These are phyloP conservation scores for Colletotrichum sp. DNA, from an alignment of 2,329 filamentous ascomycete genomes.

Conservation along the genomic window DNA sequence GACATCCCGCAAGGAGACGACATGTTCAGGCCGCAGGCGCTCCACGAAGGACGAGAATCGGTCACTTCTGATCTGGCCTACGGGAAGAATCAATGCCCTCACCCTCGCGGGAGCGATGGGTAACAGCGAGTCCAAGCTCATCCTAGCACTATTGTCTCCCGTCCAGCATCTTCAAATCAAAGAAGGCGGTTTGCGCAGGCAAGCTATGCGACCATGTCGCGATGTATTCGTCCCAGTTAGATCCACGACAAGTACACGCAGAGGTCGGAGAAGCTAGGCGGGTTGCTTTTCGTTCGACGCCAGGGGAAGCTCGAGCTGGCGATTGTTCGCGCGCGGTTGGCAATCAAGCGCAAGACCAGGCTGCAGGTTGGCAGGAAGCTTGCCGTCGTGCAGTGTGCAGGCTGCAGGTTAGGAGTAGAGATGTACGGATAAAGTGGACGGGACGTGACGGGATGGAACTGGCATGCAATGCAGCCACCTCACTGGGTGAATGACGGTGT, in stretches of 20 bases:
- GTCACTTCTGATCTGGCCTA: constrained; percentile 83
- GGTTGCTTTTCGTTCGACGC: background rate
- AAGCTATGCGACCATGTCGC: constrained; percentile 18
- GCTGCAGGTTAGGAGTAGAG: background rate
- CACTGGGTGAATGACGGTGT: constrained; percentile 20
- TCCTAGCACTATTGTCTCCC: constrained; percentile 57
- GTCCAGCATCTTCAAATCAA: constrained; percentile 22
- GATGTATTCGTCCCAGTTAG: background rate
- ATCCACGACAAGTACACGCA: background rate
- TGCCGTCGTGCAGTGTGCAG: background rate
- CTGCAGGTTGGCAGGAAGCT: constrained; percentile 3
- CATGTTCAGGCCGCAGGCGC: constrained; percentile 78
- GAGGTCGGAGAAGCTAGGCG: constrained; percentile 1
- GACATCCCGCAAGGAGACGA: constrained; percentile 85
- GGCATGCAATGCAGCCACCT: constrained; percentile 6
- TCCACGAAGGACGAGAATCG: constrained; percentile 81
- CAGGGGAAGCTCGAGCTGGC: background rate
- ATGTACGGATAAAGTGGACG: background rate
- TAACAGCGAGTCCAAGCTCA: constrained; percentile 88
- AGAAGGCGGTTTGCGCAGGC: background rate
- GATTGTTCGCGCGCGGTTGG: background rate
- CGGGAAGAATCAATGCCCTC: constrained; percentile 83
- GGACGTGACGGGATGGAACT: background rate
- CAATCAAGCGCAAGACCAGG: background rate
- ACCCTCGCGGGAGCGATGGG: constrained; percentile 92